Evolutionary conservation across 2,329 filamentous ascomycete genomes (phyloP).

Genomic region (Calonectria pseudoturangicola): DNA sequence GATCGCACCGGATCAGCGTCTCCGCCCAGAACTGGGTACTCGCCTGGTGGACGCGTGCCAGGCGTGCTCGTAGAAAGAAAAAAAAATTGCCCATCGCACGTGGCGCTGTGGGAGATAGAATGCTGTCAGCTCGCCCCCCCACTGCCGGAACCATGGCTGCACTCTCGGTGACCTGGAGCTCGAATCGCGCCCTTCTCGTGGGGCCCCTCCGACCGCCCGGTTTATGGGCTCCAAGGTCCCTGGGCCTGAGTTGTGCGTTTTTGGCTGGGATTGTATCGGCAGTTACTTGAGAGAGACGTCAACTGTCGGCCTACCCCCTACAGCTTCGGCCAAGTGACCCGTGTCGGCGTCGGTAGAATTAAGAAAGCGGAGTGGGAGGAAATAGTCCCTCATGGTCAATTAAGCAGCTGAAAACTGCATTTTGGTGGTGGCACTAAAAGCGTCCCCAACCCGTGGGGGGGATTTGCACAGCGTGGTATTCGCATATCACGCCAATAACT

Average conservation of each 20-base stretch:
- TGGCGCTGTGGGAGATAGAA: neutral
- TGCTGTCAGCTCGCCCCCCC: neutral
- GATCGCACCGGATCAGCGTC: constrained; percentile 24
- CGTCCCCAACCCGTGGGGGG: no score
- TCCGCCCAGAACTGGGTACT: neutral
- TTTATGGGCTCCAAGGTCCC: neutral
- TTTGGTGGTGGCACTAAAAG: neutral
- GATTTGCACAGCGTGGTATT: no score
- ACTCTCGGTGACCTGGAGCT: neutral
- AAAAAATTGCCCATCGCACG: constrained; percentile 7
- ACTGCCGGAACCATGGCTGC: neutral
- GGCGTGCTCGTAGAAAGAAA: neutral
- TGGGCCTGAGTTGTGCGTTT: neutral
- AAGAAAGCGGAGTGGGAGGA: neutral
- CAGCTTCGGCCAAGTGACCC: neutral
- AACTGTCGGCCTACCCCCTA: neutral
- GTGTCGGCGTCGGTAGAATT: neutral
- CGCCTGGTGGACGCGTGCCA: neutral
- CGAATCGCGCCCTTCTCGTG: neutral
- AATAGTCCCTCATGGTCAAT: neutral
- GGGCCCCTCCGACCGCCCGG: neutral
- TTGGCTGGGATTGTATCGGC: constrained; percentile 2
- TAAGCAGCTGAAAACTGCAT: neutral
- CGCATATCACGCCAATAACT: no score
- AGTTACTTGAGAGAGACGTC: neutral